These are phyloP conservation scores for Ganoderma resinaceum DNA, from an alignment of 1,284 basidiomycete species.

Conservation along the genomic window DNA sequence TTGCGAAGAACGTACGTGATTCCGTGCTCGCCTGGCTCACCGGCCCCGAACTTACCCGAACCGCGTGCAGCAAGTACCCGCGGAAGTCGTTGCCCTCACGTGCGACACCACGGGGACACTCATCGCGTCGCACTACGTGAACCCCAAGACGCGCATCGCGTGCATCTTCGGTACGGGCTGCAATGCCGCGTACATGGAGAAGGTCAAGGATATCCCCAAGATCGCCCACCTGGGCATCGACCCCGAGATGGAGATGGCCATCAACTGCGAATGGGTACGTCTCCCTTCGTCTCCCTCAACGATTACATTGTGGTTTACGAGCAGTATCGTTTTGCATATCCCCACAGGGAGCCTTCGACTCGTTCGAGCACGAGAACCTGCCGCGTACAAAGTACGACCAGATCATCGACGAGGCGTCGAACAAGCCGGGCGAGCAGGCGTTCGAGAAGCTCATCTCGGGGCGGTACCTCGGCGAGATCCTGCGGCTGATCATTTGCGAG, in stretches of 20 bases:
- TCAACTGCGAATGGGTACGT: conserved; percentile 95
- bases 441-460: conserved; percentile 99
- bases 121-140: conserved; percentile 97
- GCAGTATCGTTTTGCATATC: neutral
- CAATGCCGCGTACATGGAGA: conserved; percentile 98
- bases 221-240: conserved; percentile 80
- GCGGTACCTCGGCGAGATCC: conserved; percentile 95
- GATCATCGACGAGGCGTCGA: conserved; percentile 91
- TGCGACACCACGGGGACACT: conserved; percentile 98
- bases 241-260: conserved; percentile 82
- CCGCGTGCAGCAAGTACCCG: conserved; percentile 65
- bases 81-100: conserved; percentile 86
- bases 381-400: conserved; percentile 95
- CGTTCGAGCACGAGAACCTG: conserved; percentile 93
- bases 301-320: no score
- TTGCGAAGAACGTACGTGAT: conserved; percentile 74
- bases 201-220: conserved; percentile 80
- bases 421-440: conserved; percentile 96
- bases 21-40: neutral
- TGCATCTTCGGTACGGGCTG: conserved; percentile 99
- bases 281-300: neutral
- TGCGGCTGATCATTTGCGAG: conserved; percentile 93
- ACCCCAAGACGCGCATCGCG: conserved; percentile 89
- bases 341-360: conserved; percentile 93
- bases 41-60: conserved; percentile 18